Conservation (phyloP, 495 filamentous ascomycete genomes). For the Penicillium riverlandense region DNA sequence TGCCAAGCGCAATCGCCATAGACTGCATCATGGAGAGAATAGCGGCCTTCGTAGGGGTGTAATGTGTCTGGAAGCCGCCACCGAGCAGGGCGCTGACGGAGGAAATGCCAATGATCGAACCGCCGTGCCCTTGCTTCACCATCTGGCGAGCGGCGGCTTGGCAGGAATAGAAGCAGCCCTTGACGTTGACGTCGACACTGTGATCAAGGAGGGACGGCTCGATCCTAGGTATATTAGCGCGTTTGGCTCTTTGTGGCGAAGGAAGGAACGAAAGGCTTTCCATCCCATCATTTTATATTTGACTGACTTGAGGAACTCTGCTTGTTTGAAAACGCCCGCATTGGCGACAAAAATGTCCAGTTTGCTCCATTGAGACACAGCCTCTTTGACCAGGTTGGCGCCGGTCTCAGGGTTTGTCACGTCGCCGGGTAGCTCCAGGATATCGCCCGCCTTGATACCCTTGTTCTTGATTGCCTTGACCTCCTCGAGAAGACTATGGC, state of each 20-base stretch:
- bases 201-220: slow-evolving; percentile 30
- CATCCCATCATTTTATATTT: neutral
- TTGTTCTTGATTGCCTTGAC: slow-evolving; percentile 22
- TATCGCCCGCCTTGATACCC: slow-evolving; percentile 42
- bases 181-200: slow-evolving; percentile 44
- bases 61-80: slow-evolving; percentile 27
- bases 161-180: slow-evolving; percentile 68
- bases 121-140: slow-evolving; percentile 27
- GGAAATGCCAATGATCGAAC: slow-evolving; percentile 42
- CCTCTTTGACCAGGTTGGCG: slow-evolving; percentile 39
- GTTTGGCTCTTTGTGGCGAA: neutral
- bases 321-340: slow-evolving; percentile 76
- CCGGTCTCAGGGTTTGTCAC: slow-evolving; percentile 52
- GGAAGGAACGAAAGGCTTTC: neutral
- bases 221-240: slow-evolving; percentile 13
- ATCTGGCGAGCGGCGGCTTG: slow-evolving; percentile 34
- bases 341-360: slow-evolving; percentile 76
- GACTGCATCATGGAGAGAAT: slow-evolving; percentile 39
- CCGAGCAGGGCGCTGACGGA: slow-evolving; percentile 32
- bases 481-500: slow-evolving; percentile 42
- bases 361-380: slow-evolving; percentile 46
- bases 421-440: slow-evolving; percentile 54
- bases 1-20: slow-evolving; percentile 23
- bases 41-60: slow-evolving; percentile 44
- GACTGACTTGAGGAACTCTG: slow-evolving; percentile 59